phyloP scores from a whole-genome alignment of 163 green algal species.

The Smithsoniella earleae region DNA sequence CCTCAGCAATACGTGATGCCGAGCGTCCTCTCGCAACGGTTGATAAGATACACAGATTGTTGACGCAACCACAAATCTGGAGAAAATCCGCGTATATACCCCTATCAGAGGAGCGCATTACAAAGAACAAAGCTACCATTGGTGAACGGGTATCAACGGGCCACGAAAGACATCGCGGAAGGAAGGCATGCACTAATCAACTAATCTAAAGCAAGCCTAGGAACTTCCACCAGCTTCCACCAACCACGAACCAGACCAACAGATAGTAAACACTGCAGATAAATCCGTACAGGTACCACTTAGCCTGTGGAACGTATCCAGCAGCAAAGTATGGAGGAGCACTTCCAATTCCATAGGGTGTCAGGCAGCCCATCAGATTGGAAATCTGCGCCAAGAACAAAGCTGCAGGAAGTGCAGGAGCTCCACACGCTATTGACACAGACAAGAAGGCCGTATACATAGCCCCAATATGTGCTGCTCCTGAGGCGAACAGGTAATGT shows the following conservation, averaged over 20 bases:
- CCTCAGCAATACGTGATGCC: too few species aligned
- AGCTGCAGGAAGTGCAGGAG: constrained; percentile 77
- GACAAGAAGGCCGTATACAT: constrained; percentile 99
- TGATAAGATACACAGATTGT: too few species aligned
- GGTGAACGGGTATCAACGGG: too few species aligned
- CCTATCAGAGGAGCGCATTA: too few species aligned
- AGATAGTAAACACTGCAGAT: constrained; percentile 90
- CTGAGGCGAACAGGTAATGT: constrained; percentile 98
- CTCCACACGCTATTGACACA: constrained; percentile 83
- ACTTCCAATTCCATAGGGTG: constrained; percentile 93
- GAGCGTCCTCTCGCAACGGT: too few species aligned
- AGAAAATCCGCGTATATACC: too few species aligned
- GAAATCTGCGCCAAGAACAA: constrained; percentile 78
- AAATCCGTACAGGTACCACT: constrained; percentile 89
- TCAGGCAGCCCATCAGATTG: constrained; percentile 98
- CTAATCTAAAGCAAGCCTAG: constrained; percentile 63
- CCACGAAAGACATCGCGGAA: too few species aligned
- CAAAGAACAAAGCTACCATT: too few species aligned
- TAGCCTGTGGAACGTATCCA: constrained; percentile 81
- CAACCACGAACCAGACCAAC: constrained; percentile 79
- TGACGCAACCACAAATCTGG: too few species aligned
- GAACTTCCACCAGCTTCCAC: constrained; percentile 84
- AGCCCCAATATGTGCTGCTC: constrained; percentile 94
- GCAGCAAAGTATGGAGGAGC: constrained; percentile 91
- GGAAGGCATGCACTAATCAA: too few species aligned